Base-by-base conservation (phyloP, 495 filamentous ascomycete genomes). In the Penicillium herquei region DNA sequence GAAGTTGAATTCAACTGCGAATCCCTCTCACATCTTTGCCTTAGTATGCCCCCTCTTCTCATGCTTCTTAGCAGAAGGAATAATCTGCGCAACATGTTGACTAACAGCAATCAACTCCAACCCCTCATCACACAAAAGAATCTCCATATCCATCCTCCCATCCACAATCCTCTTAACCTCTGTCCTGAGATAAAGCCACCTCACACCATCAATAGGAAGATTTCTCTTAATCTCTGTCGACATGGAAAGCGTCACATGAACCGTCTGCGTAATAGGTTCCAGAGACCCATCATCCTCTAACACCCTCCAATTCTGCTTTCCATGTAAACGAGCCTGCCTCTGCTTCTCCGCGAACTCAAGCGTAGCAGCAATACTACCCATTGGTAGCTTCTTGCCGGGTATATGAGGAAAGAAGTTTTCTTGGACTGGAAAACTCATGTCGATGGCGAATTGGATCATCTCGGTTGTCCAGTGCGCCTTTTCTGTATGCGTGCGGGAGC, bases 171-270 rank as follows among this genome's bases (percentile, higher is more conserved):
- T 18, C 17, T 44, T 44, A 18, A 17, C 41, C 41, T 44, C 41
- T 10, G 41, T 44, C 14, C 41, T 14, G 7, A 44, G 12, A 18
- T 44, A 44, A 12, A 44, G 41, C 41, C 41, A 26, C 21, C 41
- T 16, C 1, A 21, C 41, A 21, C 41, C 41, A 11, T 21, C 3
- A 8, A 10, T 6, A 11, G 41, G 41, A 10, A 44, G 17, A 11
- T 44, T 44, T 12, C 11, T 44, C 41, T 44, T 44, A 18, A 44
- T 44, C 41, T 44, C 41, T 9, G 41, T 44, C 14, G 41, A 44
- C 41, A 44, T 44, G 21, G 14, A 18, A 14, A 44, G 21, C 11
- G 41, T 44, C 41, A 44, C 41, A 26, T 44, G 1, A 21, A 44
- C 16, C 21, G 16, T 44, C 11, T 44, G 41, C 10, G 17, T 26